These are phyloP conservation scores for Candida odintsovae DNA, from an alignment of 805 yeast genomes.

Conservation along the genomic window DNA sequence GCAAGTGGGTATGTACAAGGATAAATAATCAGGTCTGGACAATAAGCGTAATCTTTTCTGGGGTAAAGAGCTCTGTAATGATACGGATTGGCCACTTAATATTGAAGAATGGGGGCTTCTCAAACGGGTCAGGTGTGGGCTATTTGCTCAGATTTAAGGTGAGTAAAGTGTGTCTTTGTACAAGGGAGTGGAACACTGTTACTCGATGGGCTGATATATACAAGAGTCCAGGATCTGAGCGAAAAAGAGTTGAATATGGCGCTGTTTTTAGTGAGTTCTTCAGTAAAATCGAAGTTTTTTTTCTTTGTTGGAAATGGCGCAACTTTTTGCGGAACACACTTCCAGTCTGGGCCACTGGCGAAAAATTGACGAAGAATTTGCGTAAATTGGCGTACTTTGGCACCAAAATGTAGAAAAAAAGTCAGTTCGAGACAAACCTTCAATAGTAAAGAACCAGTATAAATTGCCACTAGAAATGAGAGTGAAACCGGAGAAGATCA, in stretches of 20 bases:
- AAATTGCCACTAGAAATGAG: background rate
- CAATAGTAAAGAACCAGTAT: background rate
- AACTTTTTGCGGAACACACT: background rate
- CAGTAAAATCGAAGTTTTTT: too few species aligned
- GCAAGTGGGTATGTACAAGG: background rate
- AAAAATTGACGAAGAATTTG: background rate
- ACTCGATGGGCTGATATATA: slow-evolving; percentile 4
- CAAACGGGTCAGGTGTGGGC: too few species aligned
- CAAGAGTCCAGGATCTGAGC: slow-evolving; percentile 2
- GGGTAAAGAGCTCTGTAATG: background rate
- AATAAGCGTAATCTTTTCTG: background rate
- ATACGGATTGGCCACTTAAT: too few species aligned
- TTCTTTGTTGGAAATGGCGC: background rate
- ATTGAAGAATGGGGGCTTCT: too few species aligned
- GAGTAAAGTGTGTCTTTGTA: background rate
- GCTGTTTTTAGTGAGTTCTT: background rate
- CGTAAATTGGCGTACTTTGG: background rate
- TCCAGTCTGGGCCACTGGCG: too few species aligned
- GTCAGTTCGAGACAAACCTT: background rate
- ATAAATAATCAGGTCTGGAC: background rate
- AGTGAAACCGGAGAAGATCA: slow-evolving; percentile 1
- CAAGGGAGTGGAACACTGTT: background rate
- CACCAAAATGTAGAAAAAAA: background rate
- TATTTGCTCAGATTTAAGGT: too few species aligned
- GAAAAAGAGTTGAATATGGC: background rate